Conservation (phyloP, 495 filamentous ascomycete genomes). For the Chaetomium tenue region DNA sequence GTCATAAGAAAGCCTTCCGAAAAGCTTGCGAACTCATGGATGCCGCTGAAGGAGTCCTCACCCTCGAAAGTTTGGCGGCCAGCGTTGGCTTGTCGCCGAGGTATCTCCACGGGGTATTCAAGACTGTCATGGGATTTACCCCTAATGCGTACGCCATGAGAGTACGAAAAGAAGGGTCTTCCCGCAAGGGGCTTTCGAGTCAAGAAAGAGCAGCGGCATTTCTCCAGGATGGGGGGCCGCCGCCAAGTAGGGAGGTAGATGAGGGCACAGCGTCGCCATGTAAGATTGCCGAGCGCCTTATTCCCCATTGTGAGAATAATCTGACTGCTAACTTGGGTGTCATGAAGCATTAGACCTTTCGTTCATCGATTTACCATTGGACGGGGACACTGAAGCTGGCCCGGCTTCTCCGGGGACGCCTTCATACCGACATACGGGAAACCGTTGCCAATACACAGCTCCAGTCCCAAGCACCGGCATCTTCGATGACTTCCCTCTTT, state of each 20-base stretch:
- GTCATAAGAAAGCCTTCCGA: neutral
- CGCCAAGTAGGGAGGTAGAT: neutral
- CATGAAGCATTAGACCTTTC: neutral
- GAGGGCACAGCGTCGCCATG: neutral
- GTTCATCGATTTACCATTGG: too few species aligned
- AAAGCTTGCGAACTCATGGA: slow-evolving; percentile 7
- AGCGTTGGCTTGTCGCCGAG: slow-evolving; percentile 2
- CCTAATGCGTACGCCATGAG: neutral
- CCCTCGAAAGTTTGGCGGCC: neutral
- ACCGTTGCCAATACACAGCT: too few species aligned
- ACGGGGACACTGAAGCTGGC: too few species aligned
- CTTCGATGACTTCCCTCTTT: too few species aligned
- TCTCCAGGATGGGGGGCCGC: neutral
- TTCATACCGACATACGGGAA: too few species aligned
- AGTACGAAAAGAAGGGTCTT: neutral
- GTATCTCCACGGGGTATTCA: slow-evolving; percentile 7
- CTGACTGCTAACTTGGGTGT: neutral
- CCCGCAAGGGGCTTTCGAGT: neutral
- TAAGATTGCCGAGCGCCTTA: neutral
- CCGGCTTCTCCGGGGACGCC: too few species aligned
- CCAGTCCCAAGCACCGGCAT: too few species aligned
- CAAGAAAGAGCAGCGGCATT: neutral
- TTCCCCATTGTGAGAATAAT: neutral
- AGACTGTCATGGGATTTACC: neutral
- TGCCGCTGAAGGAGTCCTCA: neutral